A percentile compares a stretch with the other conserved stretches of the same genome.
phyloP scores from a whole-genome alignment of 2,329 filamentous ascomycete genomes.

The Aspergillus sojae region DNA sequence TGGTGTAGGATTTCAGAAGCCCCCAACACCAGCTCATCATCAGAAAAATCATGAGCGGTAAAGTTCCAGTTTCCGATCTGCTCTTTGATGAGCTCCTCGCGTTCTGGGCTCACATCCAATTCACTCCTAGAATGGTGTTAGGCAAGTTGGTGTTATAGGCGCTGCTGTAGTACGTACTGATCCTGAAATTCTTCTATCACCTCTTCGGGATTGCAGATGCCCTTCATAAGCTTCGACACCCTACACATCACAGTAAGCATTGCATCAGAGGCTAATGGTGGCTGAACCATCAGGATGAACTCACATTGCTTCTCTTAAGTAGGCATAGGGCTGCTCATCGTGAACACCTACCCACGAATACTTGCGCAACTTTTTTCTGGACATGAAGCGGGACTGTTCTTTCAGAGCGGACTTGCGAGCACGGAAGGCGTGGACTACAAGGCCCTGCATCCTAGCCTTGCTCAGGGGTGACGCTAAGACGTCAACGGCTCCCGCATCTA shows the following conservation, averaged over 20 bases:
- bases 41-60: slow-evolving; percentile 82
- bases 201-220: slow-evolving; percentile 75
- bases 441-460: slow-evolving; percentile 70
- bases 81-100: slow-evolving; percentile 66
- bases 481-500: slow-evolving; percentile 85
- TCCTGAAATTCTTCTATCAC: slow-evolving; percentile 63
- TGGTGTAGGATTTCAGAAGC: slow-evolving; percentile 90
- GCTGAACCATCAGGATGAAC: slow-evolving; percentile 15
- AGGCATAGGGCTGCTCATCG: slow-evolving; percentile 83
- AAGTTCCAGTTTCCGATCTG: slow-evolving; percentile 83
- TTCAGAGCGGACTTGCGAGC: slow-evolving; percentile 74
- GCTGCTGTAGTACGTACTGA: slow-evolving; percentile 49
- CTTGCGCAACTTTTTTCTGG: slow-evolving; percentile 74
- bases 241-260: slow-evolving; percentile 21
- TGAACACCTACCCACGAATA: slow-evolving; percentile 89
- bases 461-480: slow-evolving; percentile 80
- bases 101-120: slow-evolving; percentile 67
- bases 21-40: slow-evolving; percentile 86
- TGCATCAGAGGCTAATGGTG: slow-evolving; percentile 8
- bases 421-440: slow-evolving; percentile 82
- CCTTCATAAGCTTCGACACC: slow-evolving; percentile 85
- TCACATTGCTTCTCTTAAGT: slow-evolving; percentile 83
- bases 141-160: not conserved
- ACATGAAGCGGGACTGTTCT: slow-evolving; percentile 72
- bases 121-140: slow-evolving; percentile 46